Evolutionary conservation across 371 early-diverging fungal genomes (phyloP).

Genomic region (Mucor circinelloides): DNA sequence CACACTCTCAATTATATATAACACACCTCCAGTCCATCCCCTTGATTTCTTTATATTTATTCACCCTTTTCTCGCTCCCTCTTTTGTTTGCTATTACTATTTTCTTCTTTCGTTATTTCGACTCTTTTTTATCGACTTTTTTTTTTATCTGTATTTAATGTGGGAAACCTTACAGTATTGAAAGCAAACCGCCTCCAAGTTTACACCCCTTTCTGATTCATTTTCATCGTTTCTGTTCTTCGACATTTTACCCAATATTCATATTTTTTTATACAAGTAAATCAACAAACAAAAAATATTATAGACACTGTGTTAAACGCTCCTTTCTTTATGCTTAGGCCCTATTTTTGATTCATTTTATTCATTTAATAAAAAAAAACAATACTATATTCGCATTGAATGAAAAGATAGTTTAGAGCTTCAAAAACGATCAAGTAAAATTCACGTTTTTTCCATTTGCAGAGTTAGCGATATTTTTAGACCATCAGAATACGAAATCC

Average conservation of each 20-base stretch:
- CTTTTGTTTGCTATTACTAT: background rate
- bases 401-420: background rate
- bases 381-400: background rate
- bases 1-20: background rate
- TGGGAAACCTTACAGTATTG: background rate
- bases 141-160: background rate
- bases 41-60: background rate
- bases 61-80: background rate
- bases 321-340: background rate
- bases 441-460: background rate
- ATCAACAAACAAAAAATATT: background rate
- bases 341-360: background rate
- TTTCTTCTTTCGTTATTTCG: background rate
- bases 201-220: background rate
- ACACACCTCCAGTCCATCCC: background rate
- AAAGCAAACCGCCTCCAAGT: background rate
- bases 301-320: background rate
- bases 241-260: background rate
- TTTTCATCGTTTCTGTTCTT: background rate
- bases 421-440: background rate
- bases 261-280: background rate
- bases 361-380: background rate
- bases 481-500: constrained; percentile 8
- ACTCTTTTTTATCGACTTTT: background rate
- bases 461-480: background rate